These are phyloP conservation scores for Thuja plicata DNA, from an alignment of 83 land plant genomes.

Conservation along the genomic window DNA sequence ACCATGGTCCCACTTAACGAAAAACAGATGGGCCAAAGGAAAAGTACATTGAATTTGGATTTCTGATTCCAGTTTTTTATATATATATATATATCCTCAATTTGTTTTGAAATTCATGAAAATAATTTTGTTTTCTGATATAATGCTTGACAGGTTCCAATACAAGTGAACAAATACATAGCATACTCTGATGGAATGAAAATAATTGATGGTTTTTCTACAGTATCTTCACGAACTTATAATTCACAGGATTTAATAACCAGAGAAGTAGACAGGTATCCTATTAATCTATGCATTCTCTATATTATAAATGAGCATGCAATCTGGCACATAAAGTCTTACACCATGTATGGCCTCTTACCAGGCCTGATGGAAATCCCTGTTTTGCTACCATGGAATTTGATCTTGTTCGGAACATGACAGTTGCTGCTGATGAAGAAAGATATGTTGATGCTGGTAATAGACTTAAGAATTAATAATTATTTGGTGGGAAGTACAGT, in stretches of 20 bases:
- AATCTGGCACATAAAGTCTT: not conserved
- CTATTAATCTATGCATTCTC: not conserved
- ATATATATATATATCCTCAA: too few relatives aligned
- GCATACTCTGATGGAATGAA: slow-evolving; percentile 86
- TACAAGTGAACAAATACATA: slow-evolving; percentile 80
- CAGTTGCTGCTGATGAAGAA: slow-evolving; percentile 62
- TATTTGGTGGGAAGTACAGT: not conserved
- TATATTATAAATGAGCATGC: not conserved
- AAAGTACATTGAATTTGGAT: too few relatives aligned
- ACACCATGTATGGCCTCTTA: slow-evolving; percentile 15
- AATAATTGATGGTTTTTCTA: slow-evolving; percentile 62
- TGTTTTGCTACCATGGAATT: slow-evolving; percentile 54
- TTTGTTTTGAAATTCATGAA: too few relatives aligned
- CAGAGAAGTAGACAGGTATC: slow-evolving; percentile 68
- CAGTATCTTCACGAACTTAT: slow-evolving; percentile 30
- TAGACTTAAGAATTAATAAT: not conserved
- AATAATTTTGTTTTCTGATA: too few relatives aligned
- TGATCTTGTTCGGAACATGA: slow-evolving; percentile 50
- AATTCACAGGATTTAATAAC: slow-evolving; percentile 43
- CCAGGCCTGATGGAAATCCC: slow-evolving; percentile 61
- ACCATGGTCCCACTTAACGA: too few relatives aligned
- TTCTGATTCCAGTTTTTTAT: too few relatives aligned
- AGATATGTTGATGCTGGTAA: slow-evolving; percentile 66
- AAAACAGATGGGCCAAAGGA: too few relatives aligned
- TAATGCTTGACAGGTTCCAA: slow-evolving; percentile 56